Conservation (phyloP, 78 protist species). For the Dictyostelium discoideum region dicty_2.7 NC_007088.5:7311501-7312000, state of each 20-base stretch:
- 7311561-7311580: conserved; percentile 25
- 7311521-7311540: conserved; percentile 46
- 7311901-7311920: conserved; percentile 17
- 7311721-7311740: conserved; percentile 17
- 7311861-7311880: neutral
- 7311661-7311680: conserved; percentile 51
- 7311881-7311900: conserved; percentile 13
- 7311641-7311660: conserved; percentile 54
- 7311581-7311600: conserved; percentile 15
- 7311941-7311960: conserved; percentile 33
- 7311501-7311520: conserved; percentile 39
- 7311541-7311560: conserved; percentile 53
- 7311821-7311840: conserved; percentile 58
- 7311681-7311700: conserved; percentile 36
- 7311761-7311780: neutral
- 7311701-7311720: conserved; percentile 36
- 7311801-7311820: conserved; percentile 55
- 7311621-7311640: conserved; percentile 57
- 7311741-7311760: neutral
- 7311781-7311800: neutral
- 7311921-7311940: conserved; percentile 32
- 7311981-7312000: conserved; percentile 18
- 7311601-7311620: conserved; percentile 51
- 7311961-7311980: conserved; percentile 65
- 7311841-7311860: conserved; percentile 64